Base-by-base conservation (phyloP, 2,329 filamentous ascomycete genomes). In the Ilyonectria mors-panacis region DNA sequence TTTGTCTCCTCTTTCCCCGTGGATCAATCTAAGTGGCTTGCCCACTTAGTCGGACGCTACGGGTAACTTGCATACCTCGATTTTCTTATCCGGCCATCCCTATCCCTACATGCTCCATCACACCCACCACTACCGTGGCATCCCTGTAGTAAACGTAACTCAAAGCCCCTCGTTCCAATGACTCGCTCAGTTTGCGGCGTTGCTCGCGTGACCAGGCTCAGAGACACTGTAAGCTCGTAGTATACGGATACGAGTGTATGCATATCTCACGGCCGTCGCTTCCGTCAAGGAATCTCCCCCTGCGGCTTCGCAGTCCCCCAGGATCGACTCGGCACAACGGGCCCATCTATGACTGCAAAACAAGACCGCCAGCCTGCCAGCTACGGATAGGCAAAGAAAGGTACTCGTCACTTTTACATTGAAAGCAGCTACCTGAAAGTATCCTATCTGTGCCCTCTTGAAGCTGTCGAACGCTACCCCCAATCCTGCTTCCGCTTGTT, bases 381-480 rank as follows among this genome's bases (percentile, higher is more conserved):
- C 19, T 47, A 47, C 44, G 19, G 23, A 47, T 23, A 23, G 19
- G 44, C 44, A n/a, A n/a, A n/a, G n/a, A 23, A 47, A 47, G 21
- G 19, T 23, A 47, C 44, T 47, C 44, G 44, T 13, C 44, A 47
- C 44, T 7, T 13, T 47, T 19, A 3, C 44, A 47, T 47, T 47
- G 19, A n/a, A 47, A 47, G 44, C n/a, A 47, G 44, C 44, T 23
- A 47, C 44, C 44, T 47, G 44, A 8, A 47, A 47, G 44, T 47
- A 47, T 47, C 44, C 19, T 47, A 47, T 47, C 44, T 47, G 44
- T 47, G 44, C 44, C 44, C 44, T 12, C 44, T 47, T 47, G 44
- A 47, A 47, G 44, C 44, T 47, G 19, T 23, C 44, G 21, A 47
- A 47, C 23, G 44, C 44, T 47, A 47, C n/a, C 19, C 44, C 44